Evolutionary conservation across 495 filamentous ascomycete genomes (phyloP).

Genomic region (Thermochaetoides thermophila): DNA sequence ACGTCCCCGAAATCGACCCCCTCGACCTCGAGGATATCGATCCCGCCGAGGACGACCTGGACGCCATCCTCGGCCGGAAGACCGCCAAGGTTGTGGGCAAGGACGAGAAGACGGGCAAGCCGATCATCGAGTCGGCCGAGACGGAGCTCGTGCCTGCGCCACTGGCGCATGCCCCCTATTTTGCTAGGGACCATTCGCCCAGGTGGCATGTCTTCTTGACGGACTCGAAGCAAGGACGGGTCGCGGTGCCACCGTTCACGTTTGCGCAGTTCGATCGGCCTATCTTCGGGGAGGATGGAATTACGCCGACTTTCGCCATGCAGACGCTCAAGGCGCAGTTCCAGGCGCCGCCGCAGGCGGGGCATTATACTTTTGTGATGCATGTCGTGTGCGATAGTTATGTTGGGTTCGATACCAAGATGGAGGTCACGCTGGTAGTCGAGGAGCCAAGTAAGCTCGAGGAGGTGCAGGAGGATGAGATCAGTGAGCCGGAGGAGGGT

Average conservation of each 20-base stretch:
- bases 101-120: conserved; percentile 38
- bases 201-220: conserved; percentile 88
- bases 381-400: conserved; percentile 88
- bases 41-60: conserved; percentile 81
- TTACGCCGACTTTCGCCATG: conserved; percentile 70
- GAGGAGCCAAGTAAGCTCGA: conserved; percentile 78
- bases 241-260: conserved; percentile 87
- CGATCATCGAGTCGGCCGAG: conserved; percentile 26
- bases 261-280: conserved; percentile 84
- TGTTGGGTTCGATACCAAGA: conserved; percentile 76
- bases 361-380: conserved; percentile 85
- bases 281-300: conserved; percentile 53
- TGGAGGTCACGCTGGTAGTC: conserved; percentile 77
- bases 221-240: conserved; percentile 83
- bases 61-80: conserved; percentile 73
- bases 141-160: conserved; percentile 58
- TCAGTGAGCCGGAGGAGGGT: conserved; percentile 97
- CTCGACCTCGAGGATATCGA: conserved; percentile 81
- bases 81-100: conserved; percentile 42
- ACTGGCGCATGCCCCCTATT: conserved; percentile 76
- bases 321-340: conserved; percentile 97
- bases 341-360: conserved; percentile 82
- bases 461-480: conserved; percentile 75
- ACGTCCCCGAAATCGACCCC: conserved; percentile 58
- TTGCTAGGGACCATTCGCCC: conserved; percentile 75